phyloP scores from a whole-genome alignment of 108 stramenopile species.

The Fistulifera pelliculosa region DNA sequence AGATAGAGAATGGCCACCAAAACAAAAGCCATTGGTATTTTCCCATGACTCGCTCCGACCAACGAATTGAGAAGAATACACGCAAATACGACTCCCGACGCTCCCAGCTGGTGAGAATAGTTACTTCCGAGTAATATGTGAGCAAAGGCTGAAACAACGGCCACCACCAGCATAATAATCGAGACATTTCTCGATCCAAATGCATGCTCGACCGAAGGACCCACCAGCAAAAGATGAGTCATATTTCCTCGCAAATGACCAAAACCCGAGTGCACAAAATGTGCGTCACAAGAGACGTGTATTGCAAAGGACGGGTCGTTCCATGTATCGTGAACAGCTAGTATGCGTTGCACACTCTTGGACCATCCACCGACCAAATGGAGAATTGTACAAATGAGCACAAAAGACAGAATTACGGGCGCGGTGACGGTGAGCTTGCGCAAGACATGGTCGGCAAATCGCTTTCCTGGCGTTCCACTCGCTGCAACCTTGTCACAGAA shows the following conservation, averaged over 20 bases:
- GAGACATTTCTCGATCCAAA: conserved; percentile 18
- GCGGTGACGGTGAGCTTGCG: neutral
- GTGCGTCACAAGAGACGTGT: conserved; percentile 16
- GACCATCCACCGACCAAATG: neutral
- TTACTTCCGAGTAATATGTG: conserved; percentile 20
- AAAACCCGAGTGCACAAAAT: conserved; percentile 16
- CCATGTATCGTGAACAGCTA: conserved; percentile 2
- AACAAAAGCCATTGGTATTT: conserved; percentile 22
- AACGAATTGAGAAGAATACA: conserved; percentile 24
- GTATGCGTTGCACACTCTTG: neutral
- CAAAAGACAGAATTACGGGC: conserved; percentile 1
- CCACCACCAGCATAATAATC: conserved; percentile 14
- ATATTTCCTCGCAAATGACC: conserved; percentile 20
- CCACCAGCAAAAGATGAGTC: conserved; percentile 20
- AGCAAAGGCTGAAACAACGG: conserved; percentile 14
- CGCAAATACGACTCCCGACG: conserved; percentile 22
- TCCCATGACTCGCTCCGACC: conserved; percentile 12
- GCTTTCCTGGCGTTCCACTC: neutral
- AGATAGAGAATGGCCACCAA: conserved; percentile 17
- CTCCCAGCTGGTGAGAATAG: conserved; percentile 20
- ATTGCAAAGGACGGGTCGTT: conserved; percentile 1
- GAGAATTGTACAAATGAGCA: neutral
- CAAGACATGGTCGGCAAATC: neutral
- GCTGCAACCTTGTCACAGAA: conserved; percentile 1
- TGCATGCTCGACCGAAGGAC: conserved; percentile 14